A percentile compares a stretch with the other conserved stretches of the same genome.
Evolutionary conservation across 345 rosid genomes (phyloP).

Genomic region (Heritiera fomes): DNA sequence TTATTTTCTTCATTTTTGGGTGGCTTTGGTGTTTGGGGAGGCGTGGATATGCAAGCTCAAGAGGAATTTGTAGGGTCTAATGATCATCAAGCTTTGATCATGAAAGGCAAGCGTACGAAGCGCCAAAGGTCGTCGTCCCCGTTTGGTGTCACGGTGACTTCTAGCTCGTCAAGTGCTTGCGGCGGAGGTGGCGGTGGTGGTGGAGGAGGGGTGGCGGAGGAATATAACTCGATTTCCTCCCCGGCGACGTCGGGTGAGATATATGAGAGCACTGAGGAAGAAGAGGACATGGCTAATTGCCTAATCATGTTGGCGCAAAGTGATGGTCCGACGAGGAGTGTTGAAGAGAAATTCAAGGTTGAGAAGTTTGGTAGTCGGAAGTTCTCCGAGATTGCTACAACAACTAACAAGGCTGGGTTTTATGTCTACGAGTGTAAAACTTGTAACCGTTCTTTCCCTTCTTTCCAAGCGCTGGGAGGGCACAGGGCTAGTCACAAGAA

Average conservation of each 20-base stretch:
- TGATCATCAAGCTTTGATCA: conserved; percentile 36
- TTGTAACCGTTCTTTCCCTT: conserved; percentile 78
- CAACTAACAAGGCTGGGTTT: conserved; percentile 44
- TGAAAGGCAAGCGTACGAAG: conserved; percentile 82
- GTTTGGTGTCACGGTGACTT: conserved; percentile 24
- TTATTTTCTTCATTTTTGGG: conserved; percentile 12
- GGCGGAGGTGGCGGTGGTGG: conserved; percentile 30
- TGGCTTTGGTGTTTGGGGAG: neutral
- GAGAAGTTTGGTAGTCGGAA: conserved; percentile 33
- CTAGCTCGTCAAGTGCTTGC: conserved; percentile 55
- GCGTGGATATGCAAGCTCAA: conserved; percentile 38
- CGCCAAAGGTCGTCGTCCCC: conserved; percentile 65
- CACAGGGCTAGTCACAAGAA: conserved; percentile 97
- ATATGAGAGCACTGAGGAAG: conserved; percentile 61
- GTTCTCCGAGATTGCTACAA: conserved; percentile 27
- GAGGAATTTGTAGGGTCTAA: conserved; percentile 30
- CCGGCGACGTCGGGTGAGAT: conserved; percentile 40
- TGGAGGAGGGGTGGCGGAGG: conserved; percentile 31
- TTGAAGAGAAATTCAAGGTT: neutral
- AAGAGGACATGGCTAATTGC: conserved; percentile 92
- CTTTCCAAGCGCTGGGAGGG: conserved; percentile 97
- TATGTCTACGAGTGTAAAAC: conserved; percentile 89
- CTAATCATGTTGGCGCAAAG: conserved; percentile 82
- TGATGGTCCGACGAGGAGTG: conserved; percentile 24
- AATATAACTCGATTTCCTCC: conserved; percentile 41